Evolutionary conservation across 352 stramenopile genomes (phyloP).

Genomic region (Thraustochytrium sp.): DNA sequence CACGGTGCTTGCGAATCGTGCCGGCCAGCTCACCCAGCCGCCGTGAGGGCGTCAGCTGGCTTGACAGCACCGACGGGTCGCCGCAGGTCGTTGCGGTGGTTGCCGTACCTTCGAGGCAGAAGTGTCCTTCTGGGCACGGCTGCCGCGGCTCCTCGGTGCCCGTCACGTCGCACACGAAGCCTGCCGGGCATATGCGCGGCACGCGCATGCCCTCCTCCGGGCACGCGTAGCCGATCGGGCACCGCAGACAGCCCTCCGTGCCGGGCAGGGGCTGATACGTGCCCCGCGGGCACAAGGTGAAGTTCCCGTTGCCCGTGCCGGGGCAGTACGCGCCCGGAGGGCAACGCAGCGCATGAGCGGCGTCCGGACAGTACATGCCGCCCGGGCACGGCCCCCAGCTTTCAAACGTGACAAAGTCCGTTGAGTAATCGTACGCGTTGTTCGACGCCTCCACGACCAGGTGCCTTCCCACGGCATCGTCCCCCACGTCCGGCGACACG

Average conservation of each 20-base stretch:
- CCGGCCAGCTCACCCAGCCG: constrained; percentile 52
- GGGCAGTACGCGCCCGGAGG: constrained; percentile 69
- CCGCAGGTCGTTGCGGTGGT: constrained; percentile 82
- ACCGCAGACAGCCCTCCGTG: constrained; percentile 77
- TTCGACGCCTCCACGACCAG: constrained; percentile 83
- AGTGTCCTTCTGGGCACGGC: constrained; percentile 87
- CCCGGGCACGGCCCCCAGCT: constrained; percentile 70
- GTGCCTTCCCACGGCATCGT: background rate
- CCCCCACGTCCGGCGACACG: background rate
- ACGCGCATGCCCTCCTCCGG: constrained; percentile 82
- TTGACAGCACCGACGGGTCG: constrained; percentile 47
- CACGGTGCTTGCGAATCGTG: constrained; percentile 50
- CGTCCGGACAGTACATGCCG: constrained; percentile 74
- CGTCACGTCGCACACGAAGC: constrained; percentile 88
- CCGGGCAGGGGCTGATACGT: constrained; percentile 80
- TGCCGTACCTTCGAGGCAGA: constrained; percentile 88
- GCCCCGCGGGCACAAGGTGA: constrained; percentile 83
- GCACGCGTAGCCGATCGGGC: constrained; percentile 88
- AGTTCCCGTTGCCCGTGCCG: constrained; percentile 73
- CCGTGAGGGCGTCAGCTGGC: constrained; percentile 51
- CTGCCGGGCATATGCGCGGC: constrained; percentile 83
- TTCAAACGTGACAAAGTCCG: constrained; percentile 65
- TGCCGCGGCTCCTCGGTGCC: constrained; percentile 80
- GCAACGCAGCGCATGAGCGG: constrained; percentile 57
- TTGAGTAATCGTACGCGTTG: constrained; percentile 84